Base-by-base conservation (phyloP, 2,329 filamentous ascomycete genomes). In the Fusarium xyrophilum region DNA sequence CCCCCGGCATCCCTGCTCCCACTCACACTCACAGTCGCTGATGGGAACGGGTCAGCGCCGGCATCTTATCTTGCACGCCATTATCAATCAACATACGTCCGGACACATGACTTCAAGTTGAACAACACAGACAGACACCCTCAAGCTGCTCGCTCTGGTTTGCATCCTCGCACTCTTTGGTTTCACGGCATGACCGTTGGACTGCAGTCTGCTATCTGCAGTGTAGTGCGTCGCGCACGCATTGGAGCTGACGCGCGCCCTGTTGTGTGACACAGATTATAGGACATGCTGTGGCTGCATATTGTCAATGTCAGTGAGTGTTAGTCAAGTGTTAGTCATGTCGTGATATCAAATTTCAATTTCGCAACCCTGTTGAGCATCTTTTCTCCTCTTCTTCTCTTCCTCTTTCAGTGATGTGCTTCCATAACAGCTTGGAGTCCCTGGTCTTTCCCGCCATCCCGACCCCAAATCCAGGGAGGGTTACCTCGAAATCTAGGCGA, bases 131-230 rank as follows among this genome's bases (percentile, higher is more conserved):
- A 69, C 63, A 38, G 62, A 56, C 59, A 42, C 63, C 66, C 66
- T 60, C 54, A 27, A 39, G 42, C 48, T 57, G 21, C 42, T 56
- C 32, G 21, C 42, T 56, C 32, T 46, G n/a, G 52, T 38, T 23
- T 60, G 32, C 61, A 44, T 33, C 23, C 54, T 65, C 56, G 39
- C 48, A 47, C 38, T 54, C 25, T 21, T 43, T 53, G 65, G 69
- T 73, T 57, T 56, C 60, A 68, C 69, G 58, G 69, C 67, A 71
- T 65, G 56, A 61, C 71, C 71, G 71, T 72, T 73, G 44, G 43
- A 68, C 64, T 23, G 40, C 54, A 53, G 52, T 63, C 60, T 51
- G 36, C 38, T 44, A 42, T 40, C 32, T 33, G 32, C 32, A 33
- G 32, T 32, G 35, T 30, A 56, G 50, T 67, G 58, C 64, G 51